Conservation (phyloP, 306 rosid species). For the Fagus crenata region DNA sequence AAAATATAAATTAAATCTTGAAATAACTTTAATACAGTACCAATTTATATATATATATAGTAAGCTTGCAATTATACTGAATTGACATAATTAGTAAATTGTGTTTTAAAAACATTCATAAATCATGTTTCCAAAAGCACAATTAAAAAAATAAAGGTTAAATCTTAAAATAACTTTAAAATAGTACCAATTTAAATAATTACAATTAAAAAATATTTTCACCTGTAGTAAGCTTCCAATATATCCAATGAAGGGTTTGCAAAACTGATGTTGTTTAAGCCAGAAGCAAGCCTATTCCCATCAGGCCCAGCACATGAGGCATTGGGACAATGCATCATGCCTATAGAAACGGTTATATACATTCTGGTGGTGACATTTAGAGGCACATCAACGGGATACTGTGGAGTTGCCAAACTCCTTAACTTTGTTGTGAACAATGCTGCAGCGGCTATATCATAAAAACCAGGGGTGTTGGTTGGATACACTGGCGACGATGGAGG, state of each 20-base stretch:
- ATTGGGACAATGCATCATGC: conserved; percentile 33
- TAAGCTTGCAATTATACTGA: no score
- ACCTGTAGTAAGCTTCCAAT: conserved; percentile 56
- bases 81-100: no score
- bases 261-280: conserved; percentile 54
- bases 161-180: not conserved
- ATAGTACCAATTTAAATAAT: no score
- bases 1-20: no score
- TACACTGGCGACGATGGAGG: conserved; percentile 14
- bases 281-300: conserved; percentile 44
- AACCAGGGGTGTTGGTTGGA: conserved; percentile 33
- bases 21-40: no score
- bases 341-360: conserved; percentile 32
- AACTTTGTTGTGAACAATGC: conserved; percentile 24
- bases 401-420: conserved; percentile 34
- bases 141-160: no score
- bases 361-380: conserved; percentile 33
- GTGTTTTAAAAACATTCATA: no score
- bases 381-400: conserved; percentile 42
- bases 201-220: not conserved
- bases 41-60: no score
- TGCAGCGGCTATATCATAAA: conserved; percentile 35
- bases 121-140: no score
- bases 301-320: conserved; percentile 45
- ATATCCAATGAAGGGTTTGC: conserved; percentile 34